Base-by-base conservation (phyloP, 768 basidiomycete species). In the Lyophyllum decastes region DNA sequence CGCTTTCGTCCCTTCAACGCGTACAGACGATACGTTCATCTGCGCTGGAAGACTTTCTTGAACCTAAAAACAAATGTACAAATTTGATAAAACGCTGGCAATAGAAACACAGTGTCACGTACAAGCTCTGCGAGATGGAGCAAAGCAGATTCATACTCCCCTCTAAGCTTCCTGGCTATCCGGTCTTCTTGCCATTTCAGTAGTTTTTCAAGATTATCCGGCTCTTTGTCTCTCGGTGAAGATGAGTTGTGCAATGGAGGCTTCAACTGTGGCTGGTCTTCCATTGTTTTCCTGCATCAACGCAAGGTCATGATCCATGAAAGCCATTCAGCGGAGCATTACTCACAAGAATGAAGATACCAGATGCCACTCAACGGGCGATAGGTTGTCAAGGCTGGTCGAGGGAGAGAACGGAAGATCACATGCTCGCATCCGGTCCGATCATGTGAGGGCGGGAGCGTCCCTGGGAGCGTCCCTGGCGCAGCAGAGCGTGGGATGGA, bases 61-160 rank as follows among this genome's bases (percentile, higher is more conserved):
- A 25, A 94, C 81, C 92, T 94, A 21, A 38, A 4, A 17, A 38
- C 16, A 38, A 16, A 9, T n/a, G n/a, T n/a, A n/a, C n/a, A n/a
- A n/a, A n/a, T n/a, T n/a, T n/a, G n/a, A n/a, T n/a, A n/a, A n/a
- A n/a, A n/a, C n/a, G n/a, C n/a, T n/a, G n/a, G n/a, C n/a, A n/a
- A n/a, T n/a, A n/a, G n/a, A n/a, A n/a, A n/a, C n/a, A n/a, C n/a
- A n/a, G n/a, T n/a, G n/a, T n/a, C n/a, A 44, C 67, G 49, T 51
- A 72, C 74, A 44, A 75, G 55, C 65, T 90, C 83, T 0, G 82
- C 78, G 21, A 92, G 75, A 57, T 86, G 81, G 40, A 82, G 61
- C 10, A 85, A 80, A 7, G 84, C 82, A 21, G 85, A 85, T 73
- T 94, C 87, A 65, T 94, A 94, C 66, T 94, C 90, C 12, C 89